These are phyloP conservation scores for Coleophoma eucalyptorum DNA, from an alignment of 2,329 filamentous ascomycete species.

Conservation along the genomic window DNA sequence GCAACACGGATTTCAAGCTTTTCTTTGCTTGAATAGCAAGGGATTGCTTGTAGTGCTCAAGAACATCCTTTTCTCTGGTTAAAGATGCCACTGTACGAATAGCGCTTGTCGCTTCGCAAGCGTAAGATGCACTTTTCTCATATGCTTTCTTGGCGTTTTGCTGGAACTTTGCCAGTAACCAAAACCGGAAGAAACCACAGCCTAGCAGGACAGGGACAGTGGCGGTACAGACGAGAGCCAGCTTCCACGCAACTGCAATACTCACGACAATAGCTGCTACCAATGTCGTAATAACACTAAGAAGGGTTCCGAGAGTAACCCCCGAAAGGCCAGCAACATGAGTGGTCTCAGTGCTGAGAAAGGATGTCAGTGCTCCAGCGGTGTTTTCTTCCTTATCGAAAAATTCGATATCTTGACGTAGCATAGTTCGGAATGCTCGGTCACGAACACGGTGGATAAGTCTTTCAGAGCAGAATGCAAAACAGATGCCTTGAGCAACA, in stretches of 20 bases:
- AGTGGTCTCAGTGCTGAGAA: constrained; percentile 85
- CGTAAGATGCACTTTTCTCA: constrained; percentile 76
- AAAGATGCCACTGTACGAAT: constrained; percentile 92
- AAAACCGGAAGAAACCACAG: constrained; percentile 87
- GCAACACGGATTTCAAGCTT: constrained; percentile 70
- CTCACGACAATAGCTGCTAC: constrained; percentile 67
- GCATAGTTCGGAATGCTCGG: constrained; percentile 77
- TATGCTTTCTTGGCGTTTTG: constrained; percentile 76
- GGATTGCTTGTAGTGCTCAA: constrained; percentile 63
- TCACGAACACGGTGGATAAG: constrained; percentile 81
- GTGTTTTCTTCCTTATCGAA: constrained; percentile 90
- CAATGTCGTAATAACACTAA: constrained; percentile 78
- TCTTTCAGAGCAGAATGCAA: constrained; percentile 83
- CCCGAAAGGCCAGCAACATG: constrained; percentile 86
- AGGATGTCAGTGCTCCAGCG: constrained; percentile 81
- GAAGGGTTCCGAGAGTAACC: constrained; percentile 79
- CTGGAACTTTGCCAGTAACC: constrained; percentile 76
- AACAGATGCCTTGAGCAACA: constrained; percentile 63
- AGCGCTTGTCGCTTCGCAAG: constrained; percentile 88
- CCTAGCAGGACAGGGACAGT: constrained; percentile 73
- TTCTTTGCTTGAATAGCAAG: constrained; percentile 63
- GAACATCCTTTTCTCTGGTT: constrained; percentile 80
- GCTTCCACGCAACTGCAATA: constrained; percentile 80
- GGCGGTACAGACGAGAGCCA: constrained; percentile 77
- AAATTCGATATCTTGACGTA: constrained; percentile 89